A percentile compares a stretch with the other conserved stretches of the same genome.
Evolutionary conservation across 192 early-diverging fungal species (phyloP).

Genomic region (Rhizophagus clarus): DNA sequence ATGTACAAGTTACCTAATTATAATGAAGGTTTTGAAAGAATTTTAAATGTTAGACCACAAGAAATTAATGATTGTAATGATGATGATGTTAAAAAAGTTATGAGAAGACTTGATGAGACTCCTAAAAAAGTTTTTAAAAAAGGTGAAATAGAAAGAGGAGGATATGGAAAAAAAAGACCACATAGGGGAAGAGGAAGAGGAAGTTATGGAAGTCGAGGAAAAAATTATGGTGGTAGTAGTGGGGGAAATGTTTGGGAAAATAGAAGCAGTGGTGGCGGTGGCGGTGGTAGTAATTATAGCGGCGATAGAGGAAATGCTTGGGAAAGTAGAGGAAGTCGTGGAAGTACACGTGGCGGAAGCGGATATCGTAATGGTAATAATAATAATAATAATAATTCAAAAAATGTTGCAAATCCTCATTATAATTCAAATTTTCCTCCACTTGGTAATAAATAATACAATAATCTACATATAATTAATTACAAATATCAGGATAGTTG

Average conservation of each 20-base stretch:
- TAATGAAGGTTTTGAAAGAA: slow-evolving; percentile 18
- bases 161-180: no score
- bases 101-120: not conserved
- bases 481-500: no score
- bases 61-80: not conserved
- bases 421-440: no score
- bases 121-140: not conserved
- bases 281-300: not conserved
- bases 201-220: not conserved
- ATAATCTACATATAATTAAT: no score
- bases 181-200: not conserved
- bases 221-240: not conserved
- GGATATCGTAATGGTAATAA: no score
- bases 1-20: not conserved
- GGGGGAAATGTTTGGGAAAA: no score
- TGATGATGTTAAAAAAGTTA: not conserved
- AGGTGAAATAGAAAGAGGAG: not conserved
- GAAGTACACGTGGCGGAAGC: no score
- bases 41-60: not conserved
- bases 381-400: no score
- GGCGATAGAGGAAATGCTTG: no score
- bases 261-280: not conserved
- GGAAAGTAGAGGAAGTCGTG: no score
- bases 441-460: no score
- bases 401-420: no score